Evolutionary conservation across 306 rosid genomes (phyloP).

Genomic region (Myrica gale): DNA sequence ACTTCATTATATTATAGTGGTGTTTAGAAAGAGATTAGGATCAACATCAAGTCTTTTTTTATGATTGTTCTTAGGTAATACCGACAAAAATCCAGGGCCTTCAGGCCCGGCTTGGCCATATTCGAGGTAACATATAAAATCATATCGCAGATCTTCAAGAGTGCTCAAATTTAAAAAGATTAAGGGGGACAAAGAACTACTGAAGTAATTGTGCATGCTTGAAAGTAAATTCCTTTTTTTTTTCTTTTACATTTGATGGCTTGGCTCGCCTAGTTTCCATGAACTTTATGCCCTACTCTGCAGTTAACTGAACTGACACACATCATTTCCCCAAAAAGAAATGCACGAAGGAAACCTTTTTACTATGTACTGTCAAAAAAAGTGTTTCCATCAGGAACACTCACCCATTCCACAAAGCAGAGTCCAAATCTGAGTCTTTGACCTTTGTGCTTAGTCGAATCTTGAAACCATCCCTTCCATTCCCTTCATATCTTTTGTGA

Average conservation of each 20-base stretch:
- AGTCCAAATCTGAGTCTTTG: constrained; percentile 25
- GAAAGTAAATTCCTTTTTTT: not conserved
- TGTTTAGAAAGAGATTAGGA: constrained; percentile 4
- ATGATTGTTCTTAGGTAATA: not conserved
- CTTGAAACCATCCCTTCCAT: constrained; percentile 15
- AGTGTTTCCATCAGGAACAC: constrained; percentile 17
- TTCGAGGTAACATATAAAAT: constrained; percentile 4
- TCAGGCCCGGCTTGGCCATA: not conserved
- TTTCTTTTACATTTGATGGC: not conserved
- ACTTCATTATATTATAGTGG: not conserved
- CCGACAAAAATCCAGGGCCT: constrained; percentile 21
- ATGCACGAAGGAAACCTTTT: constrained; percentile 26
- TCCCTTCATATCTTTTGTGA: constrained; percentile 37
- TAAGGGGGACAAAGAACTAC: not conserved
- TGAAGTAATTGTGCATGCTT: not conserved
- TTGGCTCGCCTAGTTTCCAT: not conserved
- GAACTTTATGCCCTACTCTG: constrained; percentile 12
- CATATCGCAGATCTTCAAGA: not conserved
- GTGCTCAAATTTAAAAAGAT: not conserved
- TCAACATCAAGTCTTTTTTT: not conserved
- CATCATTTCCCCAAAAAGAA: constrained; percentile 41
- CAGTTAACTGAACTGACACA: constrained; percentile 28
- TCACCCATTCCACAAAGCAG: not conserved
- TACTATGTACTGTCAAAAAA: constrained; percentile 24
- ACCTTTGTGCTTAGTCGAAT: not conserved